phyloP scores from a whole-genome alignment of 2,329 filamentous ascomycete species.

The Cladophialophora yegresii region DNA sequence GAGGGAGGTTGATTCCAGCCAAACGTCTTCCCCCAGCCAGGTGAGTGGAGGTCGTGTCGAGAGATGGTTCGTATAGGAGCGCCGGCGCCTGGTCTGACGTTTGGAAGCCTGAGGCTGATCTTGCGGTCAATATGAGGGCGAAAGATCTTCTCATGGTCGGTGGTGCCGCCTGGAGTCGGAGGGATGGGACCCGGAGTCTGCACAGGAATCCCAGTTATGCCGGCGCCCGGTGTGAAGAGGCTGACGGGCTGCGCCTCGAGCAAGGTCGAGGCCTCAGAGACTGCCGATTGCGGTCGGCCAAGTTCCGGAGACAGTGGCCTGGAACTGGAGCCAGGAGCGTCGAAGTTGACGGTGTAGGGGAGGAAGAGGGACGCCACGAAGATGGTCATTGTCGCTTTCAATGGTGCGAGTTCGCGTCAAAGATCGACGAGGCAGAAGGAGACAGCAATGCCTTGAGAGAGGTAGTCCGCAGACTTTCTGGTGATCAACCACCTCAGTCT shows the following conservation, averaged over 20 bases:
- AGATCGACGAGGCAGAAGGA: not conserved
- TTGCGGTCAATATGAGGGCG: slow-evolving; percentile 30
- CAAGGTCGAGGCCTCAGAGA: slow-evolving; percentile 7
- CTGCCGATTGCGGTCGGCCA: slow-evolving; percentile 6
- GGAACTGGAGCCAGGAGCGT: slow-evolving; percentile 47
- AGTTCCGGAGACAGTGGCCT: slow-evolving; percentile 18
- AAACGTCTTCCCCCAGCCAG: slow-evolving; percentile 69
- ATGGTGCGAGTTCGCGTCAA: not conserved
- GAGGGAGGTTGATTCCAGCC: slow-evolving; percentile 77
- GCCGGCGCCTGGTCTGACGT: slow-evolving; percentile 53
- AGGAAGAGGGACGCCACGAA: slow-evolving; percentile 71
- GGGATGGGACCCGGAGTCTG: slow-evolving; percentile 26
- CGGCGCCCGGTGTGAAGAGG: slow-evolving; percentile 24
- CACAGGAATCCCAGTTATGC: not conserved
- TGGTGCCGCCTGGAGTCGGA: slow-evolving; percentile 47
- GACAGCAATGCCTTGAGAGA: not conserved
- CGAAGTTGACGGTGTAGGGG: slow-evolving; percentile 89
- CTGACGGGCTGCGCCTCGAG: slow-evolving; percentile 21
- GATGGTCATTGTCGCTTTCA: slow-evolving; percentile 54
- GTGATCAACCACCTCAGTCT: not conserved
- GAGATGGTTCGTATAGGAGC: slow-evolving; percentile 55
- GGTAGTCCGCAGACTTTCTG: not conserved
- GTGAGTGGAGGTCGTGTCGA: slow-evolving; percentile 72
- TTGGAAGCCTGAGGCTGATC: slow-evolving; percentile 28
- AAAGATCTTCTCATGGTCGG: slow-evolving; percentile 49